Evolutionary conservation across 805 yeast genomes (phyloP).

Genomic region (Candida xyloterini): DNA sequence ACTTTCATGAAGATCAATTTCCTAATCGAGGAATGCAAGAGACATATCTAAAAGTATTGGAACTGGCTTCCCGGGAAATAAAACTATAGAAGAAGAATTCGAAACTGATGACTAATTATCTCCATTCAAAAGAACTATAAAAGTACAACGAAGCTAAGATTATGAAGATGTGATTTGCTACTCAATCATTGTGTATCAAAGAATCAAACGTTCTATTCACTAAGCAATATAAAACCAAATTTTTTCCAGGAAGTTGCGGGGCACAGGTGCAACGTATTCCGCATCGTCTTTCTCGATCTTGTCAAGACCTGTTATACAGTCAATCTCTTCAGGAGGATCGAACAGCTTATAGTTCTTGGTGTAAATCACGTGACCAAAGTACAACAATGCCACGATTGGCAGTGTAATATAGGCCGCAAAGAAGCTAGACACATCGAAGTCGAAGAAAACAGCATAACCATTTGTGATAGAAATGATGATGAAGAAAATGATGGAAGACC

Average conservation of each 20-base stretch:
- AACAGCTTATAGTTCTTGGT: conserved; percentile 44
- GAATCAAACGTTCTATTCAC: too few relatives aligned
- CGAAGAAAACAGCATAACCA: conserved; percentile 62
- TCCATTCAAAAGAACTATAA: too few relatives aligned
- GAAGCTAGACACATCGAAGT: conserved; percentile 50
- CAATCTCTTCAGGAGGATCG: conserved; percentile 55
- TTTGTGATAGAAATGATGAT: conserved; percentile 45
- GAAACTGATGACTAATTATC: too few relatives aligned
- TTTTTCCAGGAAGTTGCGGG: conserved; percentile 42
- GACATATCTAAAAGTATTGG: too few relatives aligned
- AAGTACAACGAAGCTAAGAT: too few relatives aligned
- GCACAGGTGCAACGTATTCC: conserved; percentile 27
- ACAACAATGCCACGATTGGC: conserved; percentile 51
- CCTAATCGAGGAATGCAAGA: too few relatives aligned
- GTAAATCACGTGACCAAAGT: conserved; percentile 54
- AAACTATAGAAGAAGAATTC: too few relatives aligned
- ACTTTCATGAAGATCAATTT: too few relatives aligned
- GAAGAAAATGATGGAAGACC: conserved; percentile 42
- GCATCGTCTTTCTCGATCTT: conserved; percentile 54
- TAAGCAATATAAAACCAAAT: conserved; percentile 48
- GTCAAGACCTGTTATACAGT: conserved; percentile 59
- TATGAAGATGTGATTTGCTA: too few relatives aligned
- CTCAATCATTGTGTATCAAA: too few relatives aligned
- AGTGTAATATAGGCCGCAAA: conserved; percentile 66
- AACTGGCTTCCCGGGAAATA: too few relatives aligned